These are phyloP conservation scores for Lactuca saligna DNA, from an alignment of 129 eudicot species.

Conservation along the genomic window DNA sequence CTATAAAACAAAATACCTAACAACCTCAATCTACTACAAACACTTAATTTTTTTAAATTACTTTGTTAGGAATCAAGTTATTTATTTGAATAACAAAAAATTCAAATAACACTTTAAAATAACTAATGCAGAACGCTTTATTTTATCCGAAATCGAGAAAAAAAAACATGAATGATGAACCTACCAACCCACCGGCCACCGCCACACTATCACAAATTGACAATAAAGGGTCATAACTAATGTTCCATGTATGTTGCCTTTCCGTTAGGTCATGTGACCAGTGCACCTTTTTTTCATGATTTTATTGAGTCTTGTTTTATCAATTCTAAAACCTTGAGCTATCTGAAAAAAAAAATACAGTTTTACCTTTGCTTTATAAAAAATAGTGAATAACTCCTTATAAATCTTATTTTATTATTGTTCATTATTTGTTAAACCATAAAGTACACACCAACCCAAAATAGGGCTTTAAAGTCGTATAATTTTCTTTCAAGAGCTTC, in stretches of 20 bases:
- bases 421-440: neutral
- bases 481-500: neutral
- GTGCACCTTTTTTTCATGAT: neutral
- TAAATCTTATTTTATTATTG: too few species aligned
- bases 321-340: too few species aligned
- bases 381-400: too few species aligned
- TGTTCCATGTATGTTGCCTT: neutral
- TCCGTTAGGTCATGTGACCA: neutral
- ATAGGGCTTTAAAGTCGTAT: neutral
- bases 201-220: neutral
- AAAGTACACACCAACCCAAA: neutral
- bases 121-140: neutral
- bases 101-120: too few species aligned
- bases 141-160: neutral
- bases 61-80: too few species aligned
- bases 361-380: too few species aligned
- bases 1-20: too few species aligned
- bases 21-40: too few species aligned
- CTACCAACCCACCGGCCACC: neutral
- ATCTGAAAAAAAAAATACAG: too few species aligned
- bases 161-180: neutral
- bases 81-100: too few species aligned
- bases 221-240: neutral
- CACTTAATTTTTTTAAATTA: too few species aligned
- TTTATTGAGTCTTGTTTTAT: neutral